phyloP scores from a whole-genome alignment of 176 grass and related monocot species.

The Oryza coarctata region DNA sequence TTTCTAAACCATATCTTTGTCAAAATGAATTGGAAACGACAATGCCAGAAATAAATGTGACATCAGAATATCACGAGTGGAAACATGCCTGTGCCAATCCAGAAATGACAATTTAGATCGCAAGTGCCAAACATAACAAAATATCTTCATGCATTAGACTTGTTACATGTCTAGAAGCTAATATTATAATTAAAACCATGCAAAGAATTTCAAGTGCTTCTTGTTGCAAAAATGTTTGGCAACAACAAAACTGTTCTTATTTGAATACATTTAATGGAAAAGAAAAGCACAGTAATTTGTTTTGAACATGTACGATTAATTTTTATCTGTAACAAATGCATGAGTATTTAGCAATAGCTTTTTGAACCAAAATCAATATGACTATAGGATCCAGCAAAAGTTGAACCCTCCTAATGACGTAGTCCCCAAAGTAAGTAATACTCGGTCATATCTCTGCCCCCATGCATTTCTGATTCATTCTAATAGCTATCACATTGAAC shows the following conservation, averaged over 20 bases:
- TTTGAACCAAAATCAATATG: neutral
- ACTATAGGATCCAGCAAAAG: neutral
- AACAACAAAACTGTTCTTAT: too few relatives aligned
- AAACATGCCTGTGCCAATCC: neutral
- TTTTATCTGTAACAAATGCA: neutral
- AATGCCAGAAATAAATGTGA: neutral
- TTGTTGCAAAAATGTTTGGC: neutral
- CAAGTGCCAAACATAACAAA: neutral
- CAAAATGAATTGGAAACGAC: neutral
- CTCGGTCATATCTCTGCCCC: neutral
- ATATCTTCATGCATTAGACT: neutral
- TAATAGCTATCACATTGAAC: neutral
- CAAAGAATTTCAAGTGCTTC: neutral
- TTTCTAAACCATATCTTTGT: neutral
- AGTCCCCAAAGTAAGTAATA: neutral
- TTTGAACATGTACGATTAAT: too few relatives aligned
- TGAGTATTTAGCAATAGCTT: neutral
- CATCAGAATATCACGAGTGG: neutral
- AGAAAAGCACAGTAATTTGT: too few relatives aligned
- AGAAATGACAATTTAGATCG: neutral
- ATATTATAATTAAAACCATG: too few relatives aligned
- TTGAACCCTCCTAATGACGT: neutral
- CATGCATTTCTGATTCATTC: neutral
- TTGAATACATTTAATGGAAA: too few relatives aligned
- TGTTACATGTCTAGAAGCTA: neutral